Conservation (phyloP, 768 basidiomycete species). For the Leccinum fibrillosum region DNA sequence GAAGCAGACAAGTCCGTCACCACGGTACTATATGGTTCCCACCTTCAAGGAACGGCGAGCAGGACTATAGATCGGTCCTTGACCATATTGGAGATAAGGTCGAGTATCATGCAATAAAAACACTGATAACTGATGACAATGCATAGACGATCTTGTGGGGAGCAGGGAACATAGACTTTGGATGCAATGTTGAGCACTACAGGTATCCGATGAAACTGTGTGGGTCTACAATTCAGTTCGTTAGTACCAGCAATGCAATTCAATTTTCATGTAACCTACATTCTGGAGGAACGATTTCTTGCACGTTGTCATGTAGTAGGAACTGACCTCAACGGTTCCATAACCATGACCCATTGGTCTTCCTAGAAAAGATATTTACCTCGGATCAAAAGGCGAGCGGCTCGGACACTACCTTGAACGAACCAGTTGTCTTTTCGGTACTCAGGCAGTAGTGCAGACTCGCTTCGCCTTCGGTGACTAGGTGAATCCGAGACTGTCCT, state of each 20-base stretch:
- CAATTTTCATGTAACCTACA: constrained; percentile 31
- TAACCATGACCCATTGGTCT: constrained; percentile 47
- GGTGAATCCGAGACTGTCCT: constrained; percentile 39
- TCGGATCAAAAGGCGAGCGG: not conserved
- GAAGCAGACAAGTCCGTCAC: too few relatives aligned
- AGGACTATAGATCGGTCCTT: too few relatives aligned
- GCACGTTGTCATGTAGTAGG: constrained; percentile 44
- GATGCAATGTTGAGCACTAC: too few relatives aligned
- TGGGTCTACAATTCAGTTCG: constrained; percentile 25
- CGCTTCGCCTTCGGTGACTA: constrained; percentile 54
- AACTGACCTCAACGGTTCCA: constrained; percentile 64
- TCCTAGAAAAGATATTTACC: constrained; percentile 26
- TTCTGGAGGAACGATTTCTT: constrained; percentile 47
- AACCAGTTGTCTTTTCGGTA: constrained; percentile 31
- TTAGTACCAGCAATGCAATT: not conserved
- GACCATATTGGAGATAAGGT: too few relatives aligned
- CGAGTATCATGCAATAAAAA: too few relatives aligned
- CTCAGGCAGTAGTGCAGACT: constrained; percentile 47
- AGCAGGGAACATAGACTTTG: too few relatives aligned
- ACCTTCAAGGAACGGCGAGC: too few relatives aligned
- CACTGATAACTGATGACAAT: too few relatives aligned
- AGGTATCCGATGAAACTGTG: too few relatives aligned
- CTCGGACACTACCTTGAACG: constrained; percentile 22
- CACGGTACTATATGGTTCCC: too few relatives aligned
- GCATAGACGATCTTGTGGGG: too few relatives aligned